These are phyloP conservation scores for Albophoma yamanashiensis DNA, from an alignment of 2,329 filamentous ascomycete species.

Conservation along the genomic window DNA sequence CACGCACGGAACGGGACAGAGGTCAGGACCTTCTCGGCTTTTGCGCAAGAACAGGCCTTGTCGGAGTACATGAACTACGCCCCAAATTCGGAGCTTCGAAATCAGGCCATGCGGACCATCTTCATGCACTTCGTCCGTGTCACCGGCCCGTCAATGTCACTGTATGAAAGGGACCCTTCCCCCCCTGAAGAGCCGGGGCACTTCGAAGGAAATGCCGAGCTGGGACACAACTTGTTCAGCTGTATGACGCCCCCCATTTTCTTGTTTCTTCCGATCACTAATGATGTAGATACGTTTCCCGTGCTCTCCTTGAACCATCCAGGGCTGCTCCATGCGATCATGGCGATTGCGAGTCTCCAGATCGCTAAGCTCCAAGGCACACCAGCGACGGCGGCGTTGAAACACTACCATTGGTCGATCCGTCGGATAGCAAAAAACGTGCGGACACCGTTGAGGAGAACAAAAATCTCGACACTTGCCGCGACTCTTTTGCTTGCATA, in stretches of 20 bases:
- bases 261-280: background rate
- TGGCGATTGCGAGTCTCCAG: constrained; percentile 78
- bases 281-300: constrained; percentile 58
- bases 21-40: constrained; percentile 37
- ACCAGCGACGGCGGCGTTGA: constrained; percentile 69
- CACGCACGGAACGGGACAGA: constrained; percentile 26
- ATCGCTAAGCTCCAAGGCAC: constrained; percentile 71
- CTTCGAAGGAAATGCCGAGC: constrained; percentile 48
- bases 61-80: constrained; percentile 57
- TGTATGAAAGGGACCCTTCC: constrained; percentile 74
- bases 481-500: constrained; percentile 79
- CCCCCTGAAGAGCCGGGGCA: constrained; percentile 52
- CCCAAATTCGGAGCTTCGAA: constrained; percentile 62
- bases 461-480: constrained; percentile 73
- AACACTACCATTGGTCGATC: constrained; percentile 83
- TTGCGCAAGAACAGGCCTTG: constrained; percentile 40
- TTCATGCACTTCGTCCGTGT: constrained; percentile 91
- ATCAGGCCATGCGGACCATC: constrained; percentile 67
- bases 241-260: constrained; percentile 27
- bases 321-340: constrained; percentile 81
- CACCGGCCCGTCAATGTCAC: constrained; percentile 74
- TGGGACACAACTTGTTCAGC: constrained; percentile 56
- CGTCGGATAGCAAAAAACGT: constrained; percentile 70
- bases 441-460: constrained; percentile 54
- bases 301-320: constrained; percentile 74